Evolutionary conservation across 2,329 filamentous ascomycete species (phyloP), one percentile per base, ranked within the genome.

Genomic region (Furcasterigmium sp.): DNA sequence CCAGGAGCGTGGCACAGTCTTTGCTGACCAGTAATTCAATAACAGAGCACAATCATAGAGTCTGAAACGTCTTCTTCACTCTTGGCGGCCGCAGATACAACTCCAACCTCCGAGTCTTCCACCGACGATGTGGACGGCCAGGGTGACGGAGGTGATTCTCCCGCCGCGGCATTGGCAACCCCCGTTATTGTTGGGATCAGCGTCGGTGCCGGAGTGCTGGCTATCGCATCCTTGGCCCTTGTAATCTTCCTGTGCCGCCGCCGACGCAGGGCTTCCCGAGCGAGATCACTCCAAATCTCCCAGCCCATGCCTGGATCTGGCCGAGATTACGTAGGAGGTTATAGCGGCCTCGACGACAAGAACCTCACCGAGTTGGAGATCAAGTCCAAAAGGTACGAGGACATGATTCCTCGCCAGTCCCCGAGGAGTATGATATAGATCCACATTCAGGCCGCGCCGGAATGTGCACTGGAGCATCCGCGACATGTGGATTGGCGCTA

Each of bases 381-480:
- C 53, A 69, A 70, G 46, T 68, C 73, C 4, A 67, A 72, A 46
- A 68, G 74, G 34, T 80, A 80, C 49, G 76, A 80, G 56, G 76
- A 80, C 49, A 75, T 79, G 74, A 53, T 75, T 18, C 75, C 75
- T 21, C 63, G 74, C 36, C 64, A 70, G 46, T 65, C 70, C 37
- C 76, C 77, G 10, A 63, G 67, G 55, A 65, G 58, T 14, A 63
- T 69, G 59, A 63, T 70, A 9, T 69, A 46, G 48, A n/a, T n/a
- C n/a, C n/a, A n/a, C n/a, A n/a, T n/a, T n/a, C n/a, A n/a, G n/a
- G n/a, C 25, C 10, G 29, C 13, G 7, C 8, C 14, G 14, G 29
- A 15, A 32, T 32, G 29, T n/a, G 29, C 14, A 32, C 9, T 32
- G 29, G 4, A n/a, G 29, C 29, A n/a, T n/a, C n/a, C n/a, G n/a